Evolutionary conservation across 2,329 filamentous ascomycete genomes (phyloP), one percentile per base, ranked within the genome.

Genomic region (Rhynchosporium agropyri): DNA sequence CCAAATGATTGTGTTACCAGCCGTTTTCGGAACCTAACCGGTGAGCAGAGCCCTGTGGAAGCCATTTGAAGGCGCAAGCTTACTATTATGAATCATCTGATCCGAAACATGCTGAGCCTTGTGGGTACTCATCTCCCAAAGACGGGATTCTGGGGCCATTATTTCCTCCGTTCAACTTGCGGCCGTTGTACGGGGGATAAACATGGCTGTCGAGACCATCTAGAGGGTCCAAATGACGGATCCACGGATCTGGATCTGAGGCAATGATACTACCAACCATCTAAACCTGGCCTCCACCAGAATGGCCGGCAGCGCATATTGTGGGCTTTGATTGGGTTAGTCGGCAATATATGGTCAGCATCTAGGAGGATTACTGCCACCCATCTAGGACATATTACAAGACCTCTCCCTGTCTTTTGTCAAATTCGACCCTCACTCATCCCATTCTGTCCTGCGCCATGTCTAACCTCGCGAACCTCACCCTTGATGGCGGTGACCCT

Each of bases 401-500:
- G 42, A 4, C 31, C 33, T 12, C 6, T 26, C 50, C 33, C 15
- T 26, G n/a, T 28, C 45, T 33, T 58, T 63, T 40, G 20, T 26
- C 38, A 58, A 48, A 48, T 46, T 55, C 28, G 10, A 12, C 43
- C 20, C 20, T 43, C 20, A 29, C n/a, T 15, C 53, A 43, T 28
- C 40, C 20, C 2, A 28, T 31, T 15, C 28, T 6, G 15, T 60
- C 51, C 50, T 26, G 26, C 40, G 60, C 54, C 13, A 67, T 67
- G 66, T 64, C 64, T 26, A 68, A 65, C 56, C 46, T 63, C 42
- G 67, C 67, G 3, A 70, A 69, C 60, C 40, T 65, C 55, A 66
- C 69, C 62, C 66, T 70, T 48, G 69, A 69, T 56, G 68, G 69
- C 46, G 67, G 66, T 56, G 69, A 70, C 46, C 68, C 69, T 15